Conservation (phyloP, 495 filamentous ascomycete genomes). For the Talaromyces thailandensis region DNA sequence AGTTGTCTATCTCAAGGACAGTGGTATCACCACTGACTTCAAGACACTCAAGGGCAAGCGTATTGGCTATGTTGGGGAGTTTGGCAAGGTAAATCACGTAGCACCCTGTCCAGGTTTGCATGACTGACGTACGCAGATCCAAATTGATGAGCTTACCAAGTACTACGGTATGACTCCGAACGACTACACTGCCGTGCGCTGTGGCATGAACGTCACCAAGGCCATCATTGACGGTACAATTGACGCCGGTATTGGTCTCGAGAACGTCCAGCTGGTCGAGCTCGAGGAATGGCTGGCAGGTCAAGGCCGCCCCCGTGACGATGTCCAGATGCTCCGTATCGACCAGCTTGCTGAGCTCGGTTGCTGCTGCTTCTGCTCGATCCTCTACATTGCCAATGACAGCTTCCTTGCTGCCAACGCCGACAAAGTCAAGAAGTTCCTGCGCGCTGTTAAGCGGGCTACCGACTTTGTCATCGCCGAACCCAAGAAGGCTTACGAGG, state of each 20-base stretch:
- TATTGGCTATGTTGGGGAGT: conserved; percentile 66
- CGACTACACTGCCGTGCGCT: conserved; percentile 62
- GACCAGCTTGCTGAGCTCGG: conserved; percentile 63
- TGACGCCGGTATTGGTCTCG: conserved; percentile 61
- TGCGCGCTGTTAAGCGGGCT: conserved; percentile 55
- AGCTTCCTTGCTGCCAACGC: conserved; percentile 50
- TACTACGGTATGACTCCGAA: conserved; percentile 61
- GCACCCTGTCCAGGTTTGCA: neutral
- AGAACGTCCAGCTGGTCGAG: conserved; percentile 70
- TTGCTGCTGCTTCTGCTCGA: conserved; percentile 69
- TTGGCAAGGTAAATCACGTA: conserved; percentile 42
- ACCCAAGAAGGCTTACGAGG: conserved; percentile 47
- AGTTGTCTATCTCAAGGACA: conserved; percentile 59
- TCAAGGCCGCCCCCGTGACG: conserved; percentile 48
- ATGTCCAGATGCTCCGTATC: conserved; percentile 66
- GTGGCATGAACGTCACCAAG: conserved; percentile 54
- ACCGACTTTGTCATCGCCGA: conserved; percentile 58
- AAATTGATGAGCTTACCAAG: conserved; percentile 65
- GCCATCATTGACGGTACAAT: conserved; percentile 58
- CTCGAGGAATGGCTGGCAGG: conserved; percentile 57
- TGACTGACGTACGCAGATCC: conserved; percentile 36
- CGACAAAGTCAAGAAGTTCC: conserved; percentile 48
- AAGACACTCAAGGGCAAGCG: conserved; percentile 54
- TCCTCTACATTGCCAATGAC: conserved; percentile 65
- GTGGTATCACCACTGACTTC: conserved; percentile 58